These are phyloP conservation scores for Apiotrichum akiyoshidainum DNA, from an alignment of 1,284 basidiomycete species.

Conservation along the genomic window DNA sequence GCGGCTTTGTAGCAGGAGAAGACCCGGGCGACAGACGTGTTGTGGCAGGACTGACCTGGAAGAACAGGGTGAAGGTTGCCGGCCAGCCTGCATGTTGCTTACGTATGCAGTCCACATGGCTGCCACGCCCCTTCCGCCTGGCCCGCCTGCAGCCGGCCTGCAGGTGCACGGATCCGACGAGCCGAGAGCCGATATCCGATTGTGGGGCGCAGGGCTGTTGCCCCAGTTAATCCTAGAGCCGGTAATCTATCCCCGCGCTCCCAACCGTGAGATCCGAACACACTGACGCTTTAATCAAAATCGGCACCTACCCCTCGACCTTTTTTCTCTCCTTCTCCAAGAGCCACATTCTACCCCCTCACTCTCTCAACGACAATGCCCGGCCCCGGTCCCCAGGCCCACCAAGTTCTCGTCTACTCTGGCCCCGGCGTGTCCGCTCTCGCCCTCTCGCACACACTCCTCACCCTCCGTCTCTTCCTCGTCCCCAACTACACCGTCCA, in stretches of 20 bases:
- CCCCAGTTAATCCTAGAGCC: not conserved
- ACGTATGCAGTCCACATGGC: no score
- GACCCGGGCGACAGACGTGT: no score
- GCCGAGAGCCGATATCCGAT: no score
- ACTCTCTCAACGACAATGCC: slow-evolving; percentile 38
- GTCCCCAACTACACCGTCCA: slow-evolving; percentile 74
- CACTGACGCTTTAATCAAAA: not conserved
- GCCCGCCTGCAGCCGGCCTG: no score
- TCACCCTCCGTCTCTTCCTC: slow-evolving; percentile 61
- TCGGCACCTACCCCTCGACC: not conserved
- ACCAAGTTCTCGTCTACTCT: slow-evolving; percentile 71
- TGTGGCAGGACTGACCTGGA: no score
- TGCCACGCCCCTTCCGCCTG: no score
- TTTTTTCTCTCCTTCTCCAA: not conserved
- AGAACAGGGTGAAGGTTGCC: no score
- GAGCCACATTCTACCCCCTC: not conserved
- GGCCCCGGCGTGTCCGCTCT: slow-evolving; percentile 64
- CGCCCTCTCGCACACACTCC: slow-evolving; percentile 60
- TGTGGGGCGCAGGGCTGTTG: not conserved
- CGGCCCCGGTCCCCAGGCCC: slow-evolving; percentile 37
- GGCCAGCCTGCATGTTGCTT: no score
- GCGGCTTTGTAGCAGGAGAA: no score
- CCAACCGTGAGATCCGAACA: not conserved
- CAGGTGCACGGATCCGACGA: not conserved
- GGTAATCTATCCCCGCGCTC: not conserved